Conservation (phyloP, 1,139 yeast species). For the Diutina sp. region DNA sequence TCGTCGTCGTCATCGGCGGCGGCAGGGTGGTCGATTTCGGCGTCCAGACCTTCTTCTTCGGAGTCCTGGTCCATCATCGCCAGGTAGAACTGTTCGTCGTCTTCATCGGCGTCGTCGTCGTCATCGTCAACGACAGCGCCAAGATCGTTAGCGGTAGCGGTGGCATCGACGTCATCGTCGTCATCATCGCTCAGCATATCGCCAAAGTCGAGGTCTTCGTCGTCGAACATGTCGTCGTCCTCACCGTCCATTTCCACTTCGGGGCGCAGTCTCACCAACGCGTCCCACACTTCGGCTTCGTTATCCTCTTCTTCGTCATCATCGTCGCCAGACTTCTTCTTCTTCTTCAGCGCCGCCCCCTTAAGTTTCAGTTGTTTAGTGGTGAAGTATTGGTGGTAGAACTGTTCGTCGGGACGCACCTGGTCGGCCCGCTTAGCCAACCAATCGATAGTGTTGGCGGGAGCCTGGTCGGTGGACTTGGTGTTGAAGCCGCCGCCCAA, state of each 20-base stretch:
- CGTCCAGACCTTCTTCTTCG: conserved; percentile 11
- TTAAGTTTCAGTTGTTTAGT: conserved; percentile 40
- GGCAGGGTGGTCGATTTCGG: conserved; percentile 15
- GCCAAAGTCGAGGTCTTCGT: not conserved
- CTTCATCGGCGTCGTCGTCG: conserved; percentile 13
- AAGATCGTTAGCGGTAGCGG: conserved; percentile 17
- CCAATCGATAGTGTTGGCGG: conserved; percentile 84
- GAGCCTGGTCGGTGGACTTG: conserved; percentile 47
- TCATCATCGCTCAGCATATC: conserved; percentile 13
- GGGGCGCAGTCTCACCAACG: conserved; percentile 44
- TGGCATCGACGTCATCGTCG: conserved; percentile 9
- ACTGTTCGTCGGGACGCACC: conserved; percentile 77
- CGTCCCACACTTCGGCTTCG: conserved; percentile 83
- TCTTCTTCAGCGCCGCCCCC: conserved; percentile 13
- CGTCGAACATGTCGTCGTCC: not conserved
- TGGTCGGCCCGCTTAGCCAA: conserved; percentile 47
- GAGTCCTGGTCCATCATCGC: not conserved
- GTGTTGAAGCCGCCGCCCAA: conserved; percentile 81
- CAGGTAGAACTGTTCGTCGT: conserved; percentile 11
- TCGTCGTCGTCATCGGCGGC: conserved; percentile 10
- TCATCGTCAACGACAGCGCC: conserved; percentile 16
- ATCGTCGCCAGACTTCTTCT: conserved; percentile 8
- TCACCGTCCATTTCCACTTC: not conserved
- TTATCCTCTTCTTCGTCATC: conserved; percentile 36
- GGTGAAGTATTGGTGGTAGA: conserved; percentile 80